A percentile compares a stretch with the other conserved stretches of the same genome.
These are phyloP conservation scores for Thalassiosira mediterranea DNA, from an alignment of 352 stramenopile species.

Conservation along the genomic window DNA sequence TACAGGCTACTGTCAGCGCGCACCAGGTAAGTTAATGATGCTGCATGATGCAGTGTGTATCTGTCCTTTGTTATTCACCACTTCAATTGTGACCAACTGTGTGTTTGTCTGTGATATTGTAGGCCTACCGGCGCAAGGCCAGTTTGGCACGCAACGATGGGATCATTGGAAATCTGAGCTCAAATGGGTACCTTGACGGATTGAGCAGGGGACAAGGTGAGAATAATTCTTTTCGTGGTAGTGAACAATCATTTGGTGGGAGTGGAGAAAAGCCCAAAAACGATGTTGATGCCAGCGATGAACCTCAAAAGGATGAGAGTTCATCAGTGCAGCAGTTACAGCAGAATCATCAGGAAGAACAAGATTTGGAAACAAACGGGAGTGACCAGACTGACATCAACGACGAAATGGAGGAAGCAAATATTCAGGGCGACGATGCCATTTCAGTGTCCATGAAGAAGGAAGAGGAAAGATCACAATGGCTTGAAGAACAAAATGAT, in stretches of 20 bases:
- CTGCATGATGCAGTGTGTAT: conserved; percentile 9
- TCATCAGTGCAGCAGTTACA: not conserved
- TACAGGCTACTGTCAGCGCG: conserved; percentile 62
- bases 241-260: not conserved
- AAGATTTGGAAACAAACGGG: not conserved
- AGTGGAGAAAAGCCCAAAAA: not conserved
- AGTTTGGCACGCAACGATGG: conserved; percentile 4
- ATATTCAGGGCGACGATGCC: not conserved
- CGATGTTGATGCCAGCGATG: not conserved
- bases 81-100: not conserved
- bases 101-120: not conserved
- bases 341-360: not conserved
- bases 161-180: conserved; percentile 26
- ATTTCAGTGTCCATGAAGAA: not conserved
- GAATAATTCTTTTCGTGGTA: not conserved
- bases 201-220: conserved; percentile 9
- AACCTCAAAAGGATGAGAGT: not conserved
- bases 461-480: not conserved
- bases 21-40: conserved; percentile 35
- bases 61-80: conserved; percentile 3
- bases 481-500: conserved; percentile 9
- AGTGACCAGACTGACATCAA: not conserved
- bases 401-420: conserved; percentile 2
- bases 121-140: conserved; percentile 8
- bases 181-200: conserved; percentile 17